A percentile compares a stretch with the other conserved stretches of the same genome.
Conservation (phyloP, 495 filamentous ascomycete genomes). For the Patellaria atrata region DNA sequence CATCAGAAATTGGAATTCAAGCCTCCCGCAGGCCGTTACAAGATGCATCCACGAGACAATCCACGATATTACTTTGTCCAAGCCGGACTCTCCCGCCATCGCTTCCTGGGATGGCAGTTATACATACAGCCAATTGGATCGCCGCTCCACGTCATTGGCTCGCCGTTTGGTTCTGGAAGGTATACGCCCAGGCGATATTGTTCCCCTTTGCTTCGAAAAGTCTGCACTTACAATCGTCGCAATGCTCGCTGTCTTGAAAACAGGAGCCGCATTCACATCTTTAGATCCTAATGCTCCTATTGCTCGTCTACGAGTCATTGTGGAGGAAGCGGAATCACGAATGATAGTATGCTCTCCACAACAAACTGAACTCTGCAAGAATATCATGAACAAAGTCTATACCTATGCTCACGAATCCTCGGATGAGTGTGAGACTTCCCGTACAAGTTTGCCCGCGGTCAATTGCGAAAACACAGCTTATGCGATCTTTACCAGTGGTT, state of each 20-base stretch:
- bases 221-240: conserved; percentile 9
- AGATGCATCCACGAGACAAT: conserved; percentile 38
- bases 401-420: conserved; percentile 6
- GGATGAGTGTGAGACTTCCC: conserved; percentile 3
- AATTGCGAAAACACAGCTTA: conserved; percentile 15
- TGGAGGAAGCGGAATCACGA: conserved; percentile 12
- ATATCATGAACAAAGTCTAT: conserved; percentile 12
- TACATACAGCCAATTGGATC: conserved; percentile 26
- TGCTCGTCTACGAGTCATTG: conserved; percentile 12
- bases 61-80: conserved; percentile 11
- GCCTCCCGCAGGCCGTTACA: conserved; percentile 24
- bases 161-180: conserved; percentile 19
- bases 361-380: conserved; percentile 10
- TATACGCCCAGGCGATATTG: conserved; percentile 24
- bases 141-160: conserved; percentile 25
- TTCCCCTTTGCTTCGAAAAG: conserved; percentile 18
- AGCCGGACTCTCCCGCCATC: conserved; percentile 5
- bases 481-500: conserved; percentile 38
- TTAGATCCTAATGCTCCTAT: conserved; percentile 15
- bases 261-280: conserved; percentile 17
- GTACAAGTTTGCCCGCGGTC: background rate
- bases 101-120: conserved; percentile 23
- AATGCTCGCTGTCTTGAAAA: conserved; percentile 17
- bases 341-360: conserved; percentile 16
- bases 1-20: conserved; percentile 8